phyloP scores from a whole-genome alignment of 2,329 filamentous ascomycete genomes.

The Xylariaceae sp. region DNA sequence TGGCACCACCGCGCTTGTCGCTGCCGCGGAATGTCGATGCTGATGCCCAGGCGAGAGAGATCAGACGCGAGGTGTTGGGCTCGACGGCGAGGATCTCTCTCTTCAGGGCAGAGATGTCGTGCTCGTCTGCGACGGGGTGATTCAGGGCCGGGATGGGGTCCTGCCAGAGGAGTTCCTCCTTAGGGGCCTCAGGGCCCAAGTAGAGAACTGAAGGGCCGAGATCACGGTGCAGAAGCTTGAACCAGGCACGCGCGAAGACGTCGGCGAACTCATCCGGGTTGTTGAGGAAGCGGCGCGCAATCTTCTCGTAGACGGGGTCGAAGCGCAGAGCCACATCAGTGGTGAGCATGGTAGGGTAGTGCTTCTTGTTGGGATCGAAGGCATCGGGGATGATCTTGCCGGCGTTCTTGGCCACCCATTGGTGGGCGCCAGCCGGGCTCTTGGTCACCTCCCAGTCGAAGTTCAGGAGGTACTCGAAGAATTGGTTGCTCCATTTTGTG shows the following conservation, averaged over 20 bases:
- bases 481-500: constrained; percentile 69
- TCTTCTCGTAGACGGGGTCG: constrained; percentile 70
- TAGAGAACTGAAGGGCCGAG: constrained; percentile 67
- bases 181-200: constrained; percentile 68
- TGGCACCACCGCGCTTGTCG: constrained; percentile 79
- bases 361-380: constrained; percentile 65
- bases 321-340: constrained; percentile 67
- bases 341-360: constrained; percentile 70
- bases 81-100: constrained; percentile 60
- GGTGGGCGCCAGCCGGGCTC: constrained; percentile 69
- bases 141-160: constrained; percentile 61
- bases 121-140: constrained; percentile 54
- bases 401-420: constrained; percentile 68
- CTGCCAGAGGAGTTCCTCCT: constrained; percentile 67
- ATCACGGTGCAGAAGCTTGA: constrained; percentile 78
- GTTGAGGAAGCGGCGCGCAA: constrained; percentile 63
- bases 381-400: constrained; percentile 66
- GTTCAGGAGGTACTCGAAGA: constrained; percentile 70
- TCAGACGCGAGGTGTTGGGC: constrained; percentile 54
- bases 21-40: constrained; percentile 67
- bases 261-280: constrained; percentile 64
- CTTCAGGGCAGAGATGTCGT: constrained; percentile 63
- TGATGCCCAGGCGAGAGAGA: constrained; percentile 63
- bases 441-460: constrained; percentile 73
- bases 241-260: constrained; percentile 70